Base-by-base conservation (phyloP, 257 asterid genomes). In the Ajuga chamaepitys region DNA sequence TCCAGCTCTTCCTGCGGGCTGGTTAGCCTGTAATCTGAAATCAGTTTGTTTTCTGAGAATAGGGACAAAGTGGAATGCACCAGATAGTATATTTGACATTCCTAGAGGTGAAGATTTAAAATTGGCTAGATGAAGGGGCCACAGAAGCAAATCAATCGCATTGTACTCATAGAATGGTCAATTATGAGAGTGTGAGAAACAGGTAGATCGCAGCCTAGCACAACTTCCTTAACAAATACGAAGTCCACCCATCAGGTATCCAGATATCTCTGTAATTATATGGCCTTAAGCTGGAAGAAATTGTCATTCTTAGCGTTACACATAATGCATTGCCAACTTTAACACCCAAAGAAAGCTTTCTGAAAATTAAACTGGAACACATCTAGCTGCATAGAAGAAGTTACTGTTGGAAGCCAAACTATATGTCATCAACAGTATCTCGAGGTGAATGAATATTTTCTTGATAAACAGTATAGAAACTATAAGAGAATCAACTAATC, bases 1-100 rank as follows among this genome's bases (percentile, higher is more conserved):
- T 78, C 99, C 99, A 68, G 99, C 99, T 67, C 99, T 82, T 52
- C 97, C 99, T 47, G 96, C 96, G 24, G 96, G 97, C 70, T 93
- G 97, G 74, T 83, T 86, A 68, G 99, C 96, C 88, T 93, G 99
- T 75, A 93, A 97, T 82, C 98, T 88, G 74, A 59, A 70, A 58
- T 62, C 56, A 58, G 41, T 25, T 56, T 26, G 61, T 20, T 42
- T 28, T 71, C 41, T 45, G 54, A 53, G 62, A 65, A 74, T 64
- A 62, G n/a, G 12, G 40, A 63, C 7, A 57, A 28, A 46, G 58
- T 26, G 51, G 66, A 66, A 66, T 3, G 18, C 35, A 37, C 5
- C 53, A 8, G 11, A 20, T 20, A 28, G 2, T 3, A 24, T 17
- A 45, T 45, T 62, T 72, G 44, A 10, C 63, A 47, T 3, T 47